Evolutionary conservation across 2,329 filamentous ascomycete genomes (phyloP), one percentile per base, ranked within the genome.

Genomic region (Fusarium verrucosum): DNA sequence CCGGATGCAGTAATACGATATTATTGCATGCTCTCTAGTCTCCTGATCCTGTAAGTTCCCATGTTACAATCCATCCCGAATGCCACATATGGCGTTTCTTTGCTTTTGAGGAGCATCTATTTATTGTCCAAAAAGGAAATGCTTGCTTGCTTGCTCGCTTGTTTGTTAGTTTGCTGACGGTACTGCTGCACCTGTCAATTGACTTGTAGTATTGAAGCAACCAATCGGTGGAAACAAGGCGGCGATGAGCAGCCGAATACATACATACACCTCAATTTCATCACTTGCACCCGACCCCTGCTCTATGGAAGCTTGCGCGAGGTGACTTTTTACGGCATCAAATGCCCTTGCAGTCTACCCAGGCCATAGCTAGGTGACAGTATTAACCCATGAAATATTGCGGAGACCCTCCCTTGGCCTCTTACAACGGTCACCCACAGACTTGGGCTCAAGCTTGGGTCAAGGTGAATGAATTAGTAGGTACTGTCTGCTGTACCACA

Each of bases 351-450:
- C 47, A 55, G 35, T 37, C 58, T 43, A n/a, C n/a, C n/a, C n/a
- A n/a, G n/a, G n/a, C n/a, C n/a, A n/a, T n/a, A n/a, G n/a, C n/a
- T n/a, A n/a, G n/a, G n/a, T 51, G n/a, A 20, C 44, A 26, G 32
- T 26, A 14, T 17, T 38, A 53, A 22, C 8, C 40, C 40, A 36
- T 20, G 3, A 28, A 45, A 46, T 41, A 36, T 50, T 58, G 58
- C 51, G 66, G 68, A 62, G 58, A 62, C 59, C 38, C 47, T 56
- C 59, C 59, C 35, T 58, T 47, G 35, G 52, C 54, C 54, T 40
- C n/a, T 50, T 50, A 28, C 63, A 68, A 54, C 55, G 60, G 63
- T 50, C 61, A 58, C 55, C 57, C 55, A 65, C 57, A 50, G 53
- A 64, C 57, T 58, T 55, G 44, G 54, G 61, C 52, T 47, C 65